phyloP scores from a whole-genome alignment of 2,329 filamentous ascomycete species.

The Ampelomyces quisqualis region DNA sequence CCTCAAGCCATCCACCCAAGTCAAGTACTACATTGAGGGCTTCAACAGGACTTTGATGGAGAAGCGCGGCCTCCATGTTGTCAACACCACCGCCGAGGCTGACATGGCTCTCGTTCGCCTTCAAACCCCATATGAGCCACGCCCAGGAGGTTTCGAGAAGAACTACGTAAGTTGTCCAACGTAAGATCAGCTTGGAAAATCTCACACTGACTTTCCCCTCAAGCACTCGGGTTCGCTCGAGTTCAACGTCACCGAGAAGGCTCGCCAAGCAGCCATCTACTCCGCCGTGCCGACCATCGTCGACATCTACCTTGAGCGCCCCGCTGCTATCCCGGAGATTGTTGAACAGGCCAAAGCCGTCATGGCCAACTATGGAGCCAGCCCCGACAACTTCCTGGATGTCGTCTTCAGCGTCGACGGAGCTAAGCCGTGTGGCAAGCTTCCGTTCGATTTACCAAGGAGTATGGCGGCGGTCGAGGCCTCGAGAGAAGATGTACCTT shows the following conservation, averaged over 20 bases:
- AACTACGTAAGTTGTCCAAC: constrained; percentile 21
- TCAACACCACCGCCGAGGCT: constrained; percentile 42
- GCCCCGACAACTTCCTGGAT: constrained; percentile 48
- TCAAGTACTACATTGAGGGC: constrained; percentile 42
- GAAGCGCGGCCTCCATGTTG: constrained; percentile 36
- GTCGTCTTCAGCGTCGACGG: constrained; percentile 44
- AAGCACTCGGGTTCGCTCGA: constrained; percentile 47
- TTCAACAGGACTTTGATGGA: constrained; percentile 38
- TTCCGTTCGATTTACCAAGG: constrained; percentile 53
- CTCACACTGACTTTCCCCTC: neutral
- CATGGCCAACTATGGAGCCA: constrained; percentile 46
- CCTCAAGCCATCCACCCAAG: constrained; percentile 15
- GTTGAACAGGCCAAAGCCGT: constrained; percentile 43
- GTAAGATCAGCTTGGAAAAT: neutral
- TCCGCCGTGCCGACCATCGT: constrained; percentile 45
- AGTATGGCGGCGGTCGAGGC: constrained; percentile 48
- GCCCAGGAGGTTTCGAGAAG: constrained; percentile 47
- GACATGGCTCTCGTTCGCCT: constrained; percentile 48
- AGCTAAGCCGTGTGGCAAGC: constrained; percentile 44
- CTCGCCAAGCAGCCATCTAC: constrained; percentile 45
- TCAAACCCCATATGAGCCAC: constrained; percentile 45
- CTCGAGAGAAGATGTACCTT: constrained; percentile 40
- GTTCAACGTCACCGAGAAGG: constrained; percentile 45
- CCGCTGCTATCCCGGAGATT: constrained; percentile 48
- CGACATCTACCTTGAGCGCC: constrained; percentile 49